Evolutionary conservation across 2,329 filamentous ascomycete genomes (phyloP).

Genomic region (Paecilomyces sp.): DNA sequence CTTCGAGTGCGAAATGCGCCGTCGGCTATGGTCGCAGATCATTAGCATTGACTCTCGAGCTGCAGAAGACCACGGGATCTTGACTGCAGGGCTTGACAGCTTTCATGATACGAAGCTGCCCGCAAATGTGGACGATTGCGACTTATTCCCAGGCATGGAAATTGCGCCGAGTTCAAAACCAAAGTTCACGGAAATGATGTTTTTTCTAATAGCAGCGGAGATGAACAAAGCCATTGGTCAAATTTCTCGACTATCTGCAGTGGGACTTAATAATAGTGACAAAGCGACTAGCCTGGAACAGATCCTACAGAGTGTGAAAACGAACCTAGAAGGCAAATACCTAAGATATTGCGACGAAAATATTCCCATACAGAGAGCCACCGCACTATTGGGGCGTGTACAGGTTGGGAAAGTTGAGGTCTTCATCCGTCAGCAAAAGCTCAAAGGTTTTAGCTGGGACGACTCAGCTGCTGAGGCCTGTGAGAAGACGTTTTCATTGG

Average conservation of each 20-base stretch:
- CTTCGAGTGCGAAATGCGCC: constrained; percentile 47
- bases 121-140: constrained; percentile 49
- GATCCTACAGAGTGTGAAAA: constrained; percentile 36
- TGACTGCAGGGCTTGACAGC: constrained; percentile 41
- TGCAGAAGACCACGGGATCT: constrained; percentile 50
- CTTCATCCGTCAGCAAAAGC: constrained; percentile 21
- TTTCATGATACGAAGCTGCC: constrained; percentile 48
- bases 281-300: constrained; percentile 34
- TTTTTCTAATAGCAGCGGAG: constrained; percentile 47
- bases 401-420: constrained; percentile 29
- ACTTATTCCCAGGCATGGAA: constrained; percentile 45
- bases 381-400: constrained; percentile 14
- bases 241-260: constrained; percentile 36
- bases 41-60: constrained; percentile 46
- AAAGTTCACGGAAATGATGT: constrained; percentile 52
- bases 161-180: constrained; percentile 40
- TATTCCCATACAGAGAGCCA: constrained; percentile 35
- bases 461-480: constrained; percentile 7
- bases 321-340: constrained; percentile 43
- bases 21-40: constrained; percentile 50
- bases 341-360: constrained; percentile 46
- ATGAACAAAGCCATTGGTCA: constrained; percentile 42
- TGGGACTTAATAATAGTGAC: constrained; percentile 7
- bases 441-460: constrained; percentile 3
- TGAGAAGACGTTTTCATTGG: constrained; percentile 27